Conservation (phyloP, 192 early-diverging fungal species). For the Anaeromyces robustus region DNA sequence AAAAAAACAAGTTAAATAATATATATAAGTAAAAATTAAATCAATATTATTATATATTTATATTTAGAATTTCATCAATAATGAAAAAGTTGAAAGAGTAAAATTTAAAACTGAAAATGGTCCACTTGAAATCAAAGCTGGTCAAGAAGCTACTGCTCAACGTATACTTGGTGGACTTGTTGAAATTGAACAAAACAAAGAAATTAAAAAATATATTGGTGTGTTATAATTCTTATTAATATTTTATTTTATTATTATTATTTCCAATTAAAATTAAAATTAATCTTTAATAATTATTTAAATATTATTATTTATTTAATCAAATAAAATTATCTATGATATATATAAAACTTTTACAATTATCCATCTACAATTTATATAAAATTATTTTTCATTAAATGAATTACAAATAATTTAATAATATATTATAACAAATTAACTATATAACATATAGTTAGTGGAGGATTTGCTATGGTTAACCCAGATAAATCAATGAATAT, state of each 20-base stretch:
- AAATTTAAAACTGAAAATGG: neutral
- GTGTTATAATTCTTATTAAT: too few species aligned
- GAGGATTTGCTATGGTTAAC: slow-evolving; percentile 95
- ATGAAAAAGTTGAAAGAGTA: neutral
- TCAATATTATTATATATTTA: neutral
- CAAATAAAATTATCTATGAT: too few species aligned
- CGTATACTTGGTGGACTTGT: neutral
- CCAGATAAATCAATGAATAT: slow-evolving; percentile 91
- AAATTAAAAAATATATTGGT: neutral
- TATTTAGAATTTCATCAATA: neutral
- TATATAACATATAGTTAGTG: slow-evolving; percentile 42
- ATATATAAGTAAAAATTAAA: neutral
- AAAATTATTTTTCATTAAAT: too few species aligned
- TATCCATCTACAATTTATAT: too few species aligned
- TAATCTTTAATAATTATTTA: too few species aligned
- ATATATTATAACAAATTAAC: too few species aligned
- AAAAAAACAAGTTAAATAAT: neutral
- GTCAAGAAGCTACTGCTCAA: neutral
- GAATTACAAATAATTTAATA: too few species aligned
- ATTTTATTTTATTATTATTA: too few species aligned
- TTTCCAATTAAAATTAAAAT: too few species aligned
- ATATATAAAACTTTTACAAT: too few species aligned
- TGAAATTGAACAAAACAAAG: neutral
- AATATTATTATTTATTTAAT: too few species aligned
- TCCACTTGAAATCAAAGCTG: neutral